Base-by-base conservation (phyloP, 345 rosid species). In the Rhizophora mangle region DNA sequence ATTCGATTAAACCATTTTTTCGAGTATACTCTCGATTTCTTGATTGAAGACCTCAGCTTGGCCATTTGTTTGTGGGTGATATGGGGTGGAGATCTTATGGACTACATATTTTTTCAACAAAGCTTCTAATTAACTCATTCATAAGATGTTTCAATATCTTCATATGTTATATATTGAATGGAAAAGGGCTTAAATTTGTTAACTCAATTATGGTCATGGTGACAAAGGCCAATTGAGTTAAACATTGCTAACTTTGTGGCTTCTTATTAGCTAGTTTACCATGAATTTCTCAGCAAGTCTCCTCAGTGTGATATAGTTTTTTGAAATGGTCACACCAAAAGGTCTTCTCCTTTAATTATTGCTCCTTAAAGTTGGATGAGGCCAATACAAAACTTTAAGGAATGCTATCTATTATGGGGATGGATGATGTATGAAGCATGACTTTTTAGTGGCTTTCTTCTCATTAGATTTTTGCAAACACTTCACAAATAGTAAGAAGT, bases 321-420 rank as follows among this genome's bases (percentile, higher is more conserved):
- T 31, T 24, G 26, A 60, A 72, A 6, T 36, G 30, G 18, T 65
- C 75, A 53, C 65, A 64, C 49, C 64, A 64, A 8, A 20, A 6
- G 8, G 21, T 16, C 6, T 51, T 15, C 16, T 9, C 43, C 60
- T 24, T 46, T 0, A 29, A n/a, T 54, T 3, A 0, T 4, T 54
- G 27, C 26, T 15, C 27, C 26, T 54, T 54, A 3, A 21, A 13
- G 6, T 54, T 54, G 59, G 13, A 54, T 6, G 15, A 8, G 26
- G 15, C 26, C 26, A 54, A 13, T 22, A 6, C 26, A 16, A 0
- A 54, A 8, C 5, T 54, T 21, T 54, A 6, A 21, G 29, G 59
- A 54, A 8, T 37, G 46, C 10, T 13, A 21, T 21, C 15, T 54
- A n/a, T 3, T 7, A 9, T 0, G 8, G 3, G 15, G 46, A 0